Base-by-base conservation (phyloP, 2,329 filamentous ascomycete genomes). In the Ascochyta pisi region DNA sequence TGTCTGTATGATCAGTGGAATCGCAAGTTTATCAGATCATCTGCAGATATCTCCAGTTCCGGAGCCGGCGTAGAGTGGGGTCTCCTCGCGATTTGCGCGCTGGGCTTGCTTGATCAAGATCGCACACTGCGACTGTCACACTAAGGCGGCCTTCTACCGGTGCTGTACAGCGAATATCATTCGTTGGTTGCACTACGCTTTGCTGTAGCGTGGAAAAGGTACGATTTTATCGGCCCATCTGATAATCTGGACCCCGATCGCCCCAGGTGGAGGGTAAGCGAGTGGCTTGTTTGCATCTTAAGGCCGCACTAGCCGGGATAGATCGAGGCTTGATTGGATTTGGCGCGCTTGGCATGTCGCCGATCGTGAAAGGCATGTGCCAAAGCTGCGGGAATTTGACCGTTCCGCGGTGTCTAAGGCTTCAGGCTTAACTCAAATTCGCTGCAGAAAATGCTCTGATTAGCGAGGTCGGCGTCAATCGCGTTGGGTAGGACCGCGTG, bases 231-330 rank as follows among this genome's bases (percentile, higher is more conserved):
- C 66, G 62, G 63, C 29, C 66, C 62, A 70, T 69, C 65, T 67
- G 67, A 68, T 69, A 68, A 69, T 68, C 66, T 66, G 62, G 67
- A 59, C 61, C 61, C 19, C 37, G 41, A 55, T 57, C 55, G 63
- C 50, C 57, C 39, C 43, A 16, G 50, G 47, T 35, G 16, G 39
- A 49, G 59, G 60, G 50, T 61, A 62, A 60, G 62, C 64, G 57
- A 62, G 48, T 48, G 46, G 57, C 43, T 48, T 52, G 22, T 40
- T 44, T 42, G 44, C 43, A 22, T 22, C 43, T 50, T 45, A 64
- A 66, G 55, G 46, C 9, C 35, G 46, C 46, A 24, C 57, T 69
- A 66, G 57, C 26, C 6, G 40, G 55, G 37, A 27, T 49, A 44
- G 43, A 58, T 22, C 39, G 57, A 62, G 43, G 48, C 66, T 68